phyloP scores from a whole-genome alignment of 352 stramenopile species.

The Phytopythium montanum region DNA sequence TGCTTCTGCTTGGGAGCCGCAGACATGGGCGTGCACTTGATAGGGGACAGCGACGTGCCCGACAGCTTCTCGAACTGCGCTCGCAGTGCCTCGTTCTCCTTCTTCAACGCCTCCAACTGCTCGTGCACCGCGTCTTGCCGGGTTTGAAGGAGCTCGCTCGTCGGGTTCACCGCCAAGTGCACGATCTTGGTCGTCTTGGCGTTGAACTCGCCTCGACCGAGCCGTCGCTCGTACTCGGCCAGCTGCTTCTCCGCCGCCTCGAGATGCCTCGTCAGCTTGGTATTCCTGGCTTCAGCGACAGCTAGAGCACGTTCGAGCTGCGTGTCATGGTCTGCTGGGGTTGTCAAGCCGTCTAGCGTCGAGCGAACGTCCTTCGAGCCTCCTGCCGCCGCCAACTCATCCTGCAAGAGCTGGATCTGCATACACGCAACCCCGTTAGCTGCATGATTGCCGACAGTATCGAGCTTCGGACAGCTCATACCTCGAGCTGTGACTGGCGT shows the following conservation, averaged over 20 bases:
- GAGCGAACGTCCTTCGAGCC: slow-evolving; percentile 1
- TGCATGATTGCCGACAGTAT: not conserved
- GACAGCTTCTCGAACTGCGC: slow-evolving; percentile 36
- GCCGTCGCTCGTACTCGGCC: slow-evolving; percentile 60
- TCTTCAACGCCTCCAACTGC: slow-evolving; percentile 37
- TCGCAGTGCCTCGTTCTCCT: slow-evolving; percentile 56
- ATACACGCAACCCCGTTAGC: not conserved
- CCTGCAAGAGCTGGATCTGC: slow-evolving; percentile 1
- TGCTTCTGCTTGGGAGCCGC: slow-evolving; percentile 21
- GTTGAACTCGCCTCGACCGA: slow-evolving; percentile 79
- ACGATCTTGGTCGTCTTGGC: slow-evolving; percentile 84
- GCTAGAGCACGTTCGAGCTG: slow-evolving; percentile 39
- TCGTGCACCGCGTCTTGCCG: slow-evolving; percentile 30
- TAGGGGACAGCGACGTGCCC: slow-evolving; percentile 20
- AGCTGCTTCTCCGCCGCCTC: slow-evolving; percentile 65
- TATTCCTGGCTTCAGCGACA: slow-evolving; percentile 39
- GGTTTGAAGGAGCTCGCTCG: slow-evolving; percentile 51
- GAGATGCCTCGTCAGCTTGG: slow-evolving; percentile 50
- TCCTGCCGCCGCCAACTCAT: not conserved
- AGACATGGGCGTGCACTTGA: slow-evolving; percentile 6
- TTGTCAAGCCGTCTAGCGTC: slow-evolving; percentile 16
- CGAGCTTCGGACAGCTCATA: not conserved
- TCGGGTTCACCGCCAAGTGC: slow-evolving; percentile 83
- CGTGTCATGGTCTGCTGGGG: slow-evolving; percentile 37
- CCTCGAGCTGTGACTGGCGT: not conserved